Evolutionary conservation across 495 filamentous ascomycete genomes (phyloP), one percentile per base, ranked within the genome.

Genomic region (Xylaria intraflava): DNA sequence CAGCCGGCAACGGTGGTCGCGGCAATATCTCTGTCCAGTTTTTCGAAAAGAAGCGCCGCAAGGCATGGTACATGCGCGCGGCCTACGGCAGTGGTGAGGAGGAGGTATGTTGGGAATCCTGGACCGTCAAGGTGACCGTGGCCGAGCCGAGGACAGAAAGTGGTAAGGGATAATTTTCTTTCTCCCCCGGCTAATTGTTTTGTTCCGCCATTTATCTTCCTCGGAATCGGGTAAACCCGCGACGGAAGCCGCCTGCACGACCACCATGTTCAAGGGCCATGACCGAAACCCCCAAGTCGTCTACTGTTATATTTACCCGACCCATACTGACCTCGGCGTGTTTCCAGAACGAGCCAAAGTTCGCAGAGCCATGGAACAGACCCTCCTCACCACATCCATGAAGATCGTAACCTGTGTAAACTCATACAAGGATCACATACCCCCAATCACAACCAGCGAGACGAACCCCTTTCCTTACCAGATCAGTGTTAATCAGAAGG

Each of bases 81-180:
- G 78, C 75, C 33, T 89, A 93, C 48, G 88, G 87, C 62, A 83
- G 81, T 4, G 78, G 77, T 35, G 89, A 93, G 46, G 90, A 98
- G 65, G 92, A 96, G 66, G 83, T 96, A 2, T 93, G 89, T 60
- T 98, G 93, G 93, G 93, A 98, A 76, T 83, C 82, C 57, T 98
- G 93, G 93, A 86, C 85, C 20, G 69, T 97, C 59, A 89, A 91
- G 68, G 88, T 97, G 29, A 95, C 90, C 9, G 80, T 97, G 23
- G 88, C 90, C 2, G 91, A 85, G 46, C 90, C 91, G 29, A 73
- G 85, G 66, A 96, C 89, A 5, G 94, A 97, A 57, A 83, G 82
- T 50, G 92, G 92, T 95, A 76, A 52, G 80, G 27, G 17, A 38
- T 40, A 17, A 12, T 20, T 10, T 6, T 10, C 24, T 24, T 43